Percentiles rank a stretch among this genome's conserved stretches.
Conservation (phyloP, 768 basidiomycete genomes). For the Boletellus ananiceps region DNA sequence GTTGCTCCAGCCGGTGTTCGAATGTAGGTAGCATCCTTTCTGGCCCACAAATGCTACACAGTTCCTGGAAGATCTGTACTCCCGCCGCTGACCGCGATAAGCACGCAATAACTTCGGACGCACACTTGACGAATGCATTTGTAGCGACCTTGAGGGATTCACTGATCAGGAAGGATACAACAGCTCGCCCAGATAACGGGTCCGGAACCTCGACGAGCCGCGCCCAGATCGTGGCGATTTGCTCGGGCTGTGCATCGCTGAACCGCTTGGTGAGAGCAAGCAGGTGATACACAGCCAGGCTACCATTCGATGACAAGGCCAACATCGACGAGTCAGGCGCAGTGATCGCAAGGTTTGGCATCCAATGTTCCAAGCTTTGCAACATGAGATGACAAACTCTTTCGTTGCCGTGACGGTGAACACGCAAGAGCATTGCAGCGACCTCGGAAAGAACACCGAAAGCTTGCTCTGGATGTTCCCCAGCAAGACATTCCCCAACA, state of each 20-base stretch:
- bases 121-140: constrained; percentile 70
- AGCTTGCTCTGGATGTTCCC: constrained; percentile 65
- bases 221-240: constrained; percentile 75
- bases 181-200: constrained; percentile 70
- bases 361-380: constrained; percentile 81
- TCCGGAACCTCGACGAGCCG: constrained; percentile 70
- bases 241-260: constrained; percentile 69
- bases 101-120: constrained; percentile 77
- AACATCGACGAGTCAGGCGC: constrained; percentile 43
- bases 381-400: constrained; percentile 58
- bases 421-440: constrained; percentile 64
- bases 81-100: constrained; percentile 76
- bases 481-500: constrained; percentile 74
- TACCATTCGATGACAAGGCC: constrained; percentile 42
- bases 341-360: constrained; percentile 56
- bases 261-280: constrained; percentile 80
- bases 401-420: constrained; percentile 47
- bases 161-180: constrained; percentile 79
- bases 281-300: constrained; percentile 69
- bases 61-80: constrained; percentile 68
- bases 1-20: constrained; percentile 61
- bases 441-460: constrained; percentile 65
- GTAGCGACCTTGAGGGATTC: constrained; percentile 84
- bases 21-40: constrained; percentile 75
- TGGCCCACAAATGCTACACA: constrained; percentile 84